Evolutionary conservation across 2,329 filamentous ascomycete genomes (phyloP), one percentile per base, ranked within the genome.

Genomic region (Sporothrix schenckii): DNA sequence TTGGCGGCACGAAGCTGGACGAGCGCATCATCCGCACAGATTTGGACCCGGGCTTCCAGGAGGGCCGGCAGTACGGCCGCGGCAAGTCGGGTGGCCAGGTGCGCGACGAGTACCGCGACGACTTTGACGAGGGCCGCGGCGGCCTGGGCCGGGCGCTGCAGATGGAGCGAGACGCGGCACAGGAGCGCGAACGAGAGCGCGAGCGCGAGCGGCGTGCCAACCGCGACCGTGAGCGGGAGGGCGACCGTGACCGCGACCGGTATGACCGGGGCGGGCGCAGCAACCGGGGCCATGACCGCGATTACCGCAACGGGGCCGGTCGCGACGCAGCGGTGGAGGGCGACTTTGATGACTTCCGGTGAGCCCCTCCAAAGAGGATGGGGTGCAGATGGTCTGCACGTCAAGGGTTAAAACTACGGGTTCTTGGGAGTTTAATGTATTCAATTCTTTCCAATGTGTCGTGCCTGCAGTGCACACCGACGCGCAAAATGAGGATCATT

Each of bases 71-170:
- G 82, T 99, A 97, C 79, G 95, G 93, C 73, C 89, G 94, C 68
- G 94, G 94, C 77, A 97, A 97, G 84, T 97, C 92, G 72, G 95
- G 95, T 71, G 95, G 95, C 4, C 95, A 99, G 82, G 95, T 99
- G 73, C 89, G 95, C 74, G 95, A 99, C 79, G 96, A 99, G 83
- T 99, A 98, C 81, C 89, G 95, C 60, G 93, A 97, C 80, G 95
- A 99, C 82, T 99, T 90, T 78, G 95, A 99, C 79, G 94, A 97
- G 72, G 95, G 95, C 19, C 87, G 95, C 75, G 95, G 95, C 75
- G 95, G 95, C 13, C 88, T 94, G 75, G 94, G 95, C 56, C 87
- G 94, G 74, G 92, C 92, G 70, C 85, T 93, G 72, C 88, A 89
- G 75, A 60, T 71, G 1, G 89, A 92, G 70, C 76, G 79, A 52